phyloP scores from a whole-genome alignment of 75 land plant genomes.

The Adiantum capillusveneris region DNA sequence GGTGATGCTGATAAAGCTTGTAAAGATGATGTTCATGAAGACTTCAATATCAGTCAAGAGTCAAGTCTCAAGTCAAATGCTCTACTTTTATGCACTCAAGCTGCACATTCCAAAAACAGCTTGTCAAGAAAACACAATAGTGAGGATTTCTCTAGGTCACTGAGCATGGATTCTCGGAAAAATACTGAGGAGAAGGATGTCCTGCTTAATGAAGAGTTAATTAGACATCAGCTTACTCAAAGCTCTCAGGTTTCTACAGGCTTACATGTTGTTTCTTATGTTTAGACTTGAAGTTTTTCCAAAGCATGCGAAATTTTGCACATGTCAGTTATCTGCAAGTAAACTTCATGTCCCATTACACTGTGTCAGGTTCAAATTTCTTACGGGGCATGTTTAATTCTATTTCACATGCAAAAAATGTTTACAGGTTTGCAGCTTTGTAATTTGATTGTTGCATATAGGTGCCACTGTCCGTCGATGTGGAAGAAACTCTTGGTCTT shows the following conservation, averaged over 20 bases:
- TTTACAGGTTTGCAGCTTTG: too few relatives aligned
- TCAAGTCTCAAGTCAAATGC: background rate
- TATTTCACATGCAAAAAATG: too few relatives aligned
- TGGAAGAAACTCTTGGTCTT: too few relatives aligned
- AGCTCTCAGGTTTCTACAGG: conserved; percentile 1
- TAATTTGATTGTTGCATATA: too few relatives aligned
- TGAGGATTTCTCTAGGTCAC: background rate
- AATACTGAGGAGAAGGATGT: background rate
- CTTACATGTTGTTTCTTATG: too few relatives aligned
- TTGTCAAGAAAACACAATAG: background rate
- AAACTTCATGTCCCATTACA: too few relatives aligned
- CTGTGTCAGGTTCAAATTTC: too few relatives aligned
- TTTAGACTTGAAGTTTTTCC: too few relatives aligned
- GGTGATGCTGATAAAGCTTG: background rate
- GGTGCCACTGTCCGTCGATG: too few relatives aligned
- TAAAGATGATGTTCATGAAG: background rate
- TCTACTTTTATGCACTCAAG: background rate
- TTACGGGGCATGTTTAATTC: too few relatives aligned
- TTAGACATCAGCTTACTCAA: background rate
- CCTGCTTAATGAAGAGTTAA: conserved; percentile 3
- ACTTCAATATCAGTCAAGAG: background rate
- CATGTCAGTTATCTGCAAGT: too few relatives aligned
- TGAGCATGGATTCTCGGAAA: background rate
- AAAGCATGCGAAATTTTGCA: too few relatives aligned
- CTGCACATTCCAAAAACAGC: conserved; percentile 1